These are phyloP conservation scores for Peniophora sp. DNA, from an alignment of 1,284 basidiomycete genomes.

Conservation along the genomic window DNA sequence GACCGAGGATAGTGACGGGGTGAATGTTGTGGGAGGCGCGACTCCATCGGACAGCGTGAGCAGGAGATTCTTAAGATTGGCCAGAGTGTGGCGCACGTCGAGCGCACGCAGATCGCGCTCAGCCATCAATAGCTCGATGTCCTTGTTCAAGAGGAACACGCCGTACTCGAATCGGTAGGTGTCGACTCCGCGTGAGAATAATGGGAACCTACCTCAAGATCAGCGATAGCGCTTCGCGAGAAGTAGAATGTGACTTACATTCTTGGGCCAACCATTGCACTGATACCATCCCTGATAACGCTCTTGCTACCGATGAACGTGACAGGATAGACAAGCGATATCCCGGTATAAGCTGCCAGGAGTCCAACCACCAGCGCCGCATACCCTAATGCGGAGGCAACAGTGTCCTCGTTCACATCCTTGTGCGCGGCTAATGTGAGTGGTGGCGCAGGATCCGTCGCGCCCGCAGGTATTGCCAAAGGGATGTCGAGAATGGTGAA, in stretches of 20 bases:
- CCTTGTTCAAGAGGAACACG: slow-evolving; percentile 94
- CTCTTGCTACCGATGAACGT: slow-evolving; percentile 85
- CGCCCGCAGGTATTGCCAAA: slow-evolving; percentile 72
- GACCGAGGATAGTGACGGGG: not conserved
- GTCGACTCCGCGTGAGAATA: slow-evolving; percentile 92
- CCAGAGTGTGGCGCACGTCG: slow-evolving; percentile 93
- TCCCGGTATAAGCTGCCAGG: slow-evolving; percentile 72
- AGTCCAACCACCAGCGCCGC: slow-evolving; percentile 80
- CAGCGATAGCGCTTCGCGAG: slow-evolving; percentile 10
- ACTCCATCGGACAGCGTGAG: slow-evolving; percentile 76
- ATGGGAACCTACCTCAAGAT: slow-evolving; percentile 64
- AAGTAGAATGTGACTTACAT: slow-evolving; percentile 47
- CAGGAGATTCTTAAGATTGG: slow-evolving; percentile 91
- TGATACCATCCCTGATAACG: slow-evolving; percentile 84
- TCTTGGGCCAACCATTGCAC: slow-evolving; percentile 87
- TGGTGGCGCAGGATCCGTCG: slow-evolving; percentile 83
- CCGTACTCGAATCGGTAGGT: slow-evolving; percentile 97
- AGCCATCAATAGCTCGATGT: slow-evolving; percentile 95
- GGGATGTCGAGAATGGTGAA: slow-evolving; percentile 81
- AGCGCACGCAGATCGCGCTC: slow-evolving; percentile 80
- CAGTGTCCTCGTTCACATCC: slow-evolving; percentile 75
- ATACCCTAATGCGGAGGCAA: slow-evolving; percentile 83
- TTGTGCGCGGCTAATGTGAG: slow-evolving; percentile 56
- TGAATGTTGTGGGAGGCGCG: not conserved
- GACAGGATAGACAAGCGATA: slow-evolving; percentile 80